phyloP scores from a whole-genome alignment of 2,329 filamentous ascomycete species.

The Botrytis deweyae region DNA sequence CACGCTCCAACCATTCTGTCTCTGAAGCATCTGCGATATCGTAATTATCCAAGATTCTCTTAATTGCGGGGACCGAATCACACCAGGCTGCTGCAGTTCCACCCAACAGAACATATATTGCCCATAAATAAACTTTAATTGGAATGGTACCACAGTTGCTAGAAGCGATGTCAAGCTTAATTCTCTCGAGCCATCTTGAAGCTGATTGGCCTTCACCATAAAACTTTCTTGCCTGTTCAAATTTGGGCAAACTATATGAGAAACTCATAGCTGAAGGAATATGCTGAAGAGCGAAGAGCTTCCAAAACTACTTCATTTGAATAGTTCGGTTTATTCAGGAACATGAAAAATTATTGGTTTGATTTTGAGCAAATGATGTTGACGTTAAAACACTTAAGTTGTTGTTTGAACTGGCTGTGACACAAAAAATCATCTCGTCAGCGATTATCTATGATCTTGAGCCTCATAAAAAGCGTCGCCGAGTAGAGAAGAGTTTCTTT shows the following conservation, averaged over 20 bases:
- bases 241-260: background rate
- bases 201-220: background rate
- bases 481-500: background rate
- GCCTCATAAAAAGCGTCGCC: background rate
- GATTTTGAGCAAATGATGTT: background rate
- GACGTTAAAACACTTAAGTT: background rate
- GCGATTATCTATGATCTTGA: background rate
- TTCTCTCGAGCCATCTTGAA: slow-evolving; percentile 3
- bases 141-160: background rate
- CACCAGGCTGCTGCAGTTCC: slow-evolving; percentile 13
- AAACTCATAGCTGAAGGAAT: background rate
- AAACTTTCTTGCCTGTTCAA: slow-evolving; percentile 6
- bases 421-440: background rate
- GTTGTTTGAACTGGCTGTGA: background rate
- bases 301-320: background rate
- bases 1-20: slow-evolving; percentile 7
- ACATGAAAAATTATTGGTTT: background rate
- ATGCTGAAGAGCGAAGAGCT: no score
- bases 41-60: slow-evolving; percentile 8
- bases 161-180: slow-evolving; percentile 6
- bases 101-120: background rate
- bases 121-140: background rate
- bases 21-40: background rate
- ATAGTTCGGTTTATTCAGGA: background rate
- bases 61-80: slow-evolving; percentile 1